These are phyloP conservation scores for Cucurbita ficifolia DNA, from an alignment of 306 rosid species.

Conservation along the genomic window DNA sequence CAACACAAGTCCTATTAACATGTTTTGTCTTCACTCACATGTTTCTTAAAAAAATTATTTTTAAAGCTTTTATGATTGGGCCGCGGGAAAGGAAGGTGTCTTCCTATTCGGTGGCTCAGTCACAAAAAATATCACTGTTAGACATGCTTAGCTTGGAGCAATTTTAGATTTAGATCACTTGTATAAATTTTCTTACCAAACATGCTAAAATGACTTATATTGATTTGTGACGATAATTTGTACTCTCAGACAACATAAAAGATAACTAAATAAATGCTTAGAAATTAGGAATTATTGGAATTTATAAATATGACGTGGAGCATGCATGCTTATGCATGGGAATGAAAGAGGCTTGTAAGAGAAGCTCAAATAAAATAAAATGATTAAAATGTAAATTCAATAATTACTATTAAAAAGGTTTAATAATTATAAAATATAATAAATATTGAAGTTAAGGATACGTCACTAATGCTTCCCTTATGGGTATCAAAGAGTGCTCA, in stretches of 20 bases:
- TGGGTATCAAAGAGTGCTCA: not conserved
- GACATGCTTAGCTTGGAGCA: too few species aligned
- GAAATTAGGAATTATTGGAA: not conserved
- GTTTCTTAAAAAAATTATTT: too few species aligned
- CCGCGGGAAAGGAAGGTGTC: too few species aligned
- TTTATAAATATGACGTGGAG: not conserved
- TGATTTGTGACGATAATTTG: too few species aligned
- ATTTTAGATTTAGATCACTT: too few species aligned
- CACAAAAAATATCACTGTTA: too few species aligned
- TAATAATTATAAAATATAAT: not conserved
- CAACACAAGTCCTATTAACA: too few species aligned
- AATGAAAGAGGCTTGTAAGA: not conserved
- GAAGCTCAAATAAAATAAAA: not conserved
- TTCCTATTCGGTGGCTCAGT: too few species aligned
- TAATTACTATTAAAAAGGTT: not conserved
- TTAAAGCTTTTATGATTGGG: too few species aligned
- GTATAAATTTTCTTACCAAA: too few species aligned
- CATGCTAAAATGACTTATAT: too few species aligned
- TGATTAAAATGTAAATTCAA: not conserved
- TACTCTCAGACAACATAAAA: not conserved
- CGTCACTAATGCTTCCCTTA: not conserved
- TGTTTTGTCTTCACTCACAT: too few species aligned
- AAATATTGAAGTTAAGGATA: not conserved
- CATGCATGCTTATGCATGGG: not conserved
- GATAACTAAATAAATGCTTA: not conserved